Evolutionary conservation across 768 basidiomycete genomes (phyloP).

Genomic region (Auricularia auricula-judae): DNA sequence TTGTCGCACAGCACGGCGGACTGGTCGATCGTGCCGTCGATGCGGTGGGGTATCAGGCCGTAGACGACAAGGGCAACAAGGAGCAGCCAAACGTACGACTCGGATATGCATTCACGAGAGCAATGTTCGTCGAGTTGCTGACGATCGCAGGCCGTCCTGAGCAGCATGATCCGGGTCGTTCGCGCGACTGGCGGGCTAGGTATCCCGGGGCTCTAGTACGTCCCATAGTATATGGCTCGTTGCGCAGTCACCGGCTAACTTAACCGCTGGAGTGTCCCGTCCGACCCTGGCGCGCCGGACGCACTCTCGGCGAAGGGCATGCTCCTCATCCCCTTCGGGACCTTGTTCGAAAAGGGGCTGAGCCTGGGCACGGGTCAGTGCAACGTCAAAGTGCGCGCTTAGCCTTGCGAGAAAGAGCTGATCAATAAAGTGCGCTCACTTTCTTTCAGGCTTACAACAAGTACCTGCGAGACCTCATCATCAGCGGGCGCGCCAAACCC

Average conservation of each 20-base stretch:
- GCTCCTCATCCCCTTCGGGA: constrained; percentile 42
- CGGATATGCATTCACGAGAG: constrained; percentile 1
- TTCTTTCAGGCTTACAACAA: constrained; percentile 35
- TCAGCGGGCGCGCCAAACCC: constrained; percentile 40
- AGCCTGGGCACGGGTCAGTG: no score
- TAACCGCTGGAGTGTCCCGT: constrained; percentile 18
- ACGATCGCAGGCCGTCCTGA: no score
- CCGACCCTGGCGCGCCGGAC: constrained; percentile 45
- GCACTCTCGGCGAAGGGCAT: constrained; percentile 37
- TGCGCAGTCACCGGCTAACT: no score
- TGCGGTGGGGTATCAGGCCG: constrained; percentile 45
- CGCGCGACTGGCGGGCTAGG: no score
- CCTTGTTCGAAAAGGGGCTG: no score
- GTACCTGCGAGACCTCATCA: constrained; percentile 43
- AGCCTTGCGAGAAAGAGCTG: no score
- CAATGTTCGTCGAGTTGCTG: no score
- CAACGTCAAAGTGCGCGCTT: no score
- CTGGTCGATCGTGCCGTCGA: constrained; percentile 44
- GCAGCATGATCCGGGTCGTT: no score
- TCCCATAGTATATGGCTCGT: no score
- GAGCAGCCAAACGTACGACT: constrained; percentile 36
- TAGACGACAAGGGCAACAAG: constrained; percentile 39
- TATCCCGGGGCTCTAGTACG: no score
- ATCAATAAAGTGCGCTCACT: constrained; percentile 1
- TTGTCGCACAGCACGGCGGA: background rate